Evolutionary conservation across 768 basidiomycete species (phyloP), one percentile per base, ranked within the genome.

Genomic region (Inosperma sp.): DNA sequence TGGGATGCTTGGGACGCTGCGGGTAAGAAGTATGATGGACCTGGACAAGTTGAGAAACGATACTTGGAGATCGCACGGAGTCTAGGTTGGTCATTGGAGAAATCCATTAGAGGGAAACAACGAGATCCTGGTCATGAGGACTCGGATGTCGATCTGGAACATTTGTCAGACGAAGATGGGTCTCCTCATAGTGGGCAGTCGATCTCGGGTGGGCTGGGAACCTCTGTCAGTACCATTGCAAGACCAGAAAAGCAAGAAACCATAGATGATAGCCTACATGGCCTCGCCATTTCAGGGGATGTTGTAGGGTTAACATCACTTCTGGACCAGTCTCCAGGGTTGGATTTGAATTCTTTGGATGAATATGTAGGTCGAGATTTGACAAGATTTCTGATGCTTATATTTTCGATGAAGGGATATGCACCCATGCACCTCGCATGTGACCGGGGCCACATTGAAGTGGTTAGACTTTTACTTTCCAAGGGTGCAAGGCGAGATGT

Each of bases 401-500:
- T 47, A 52, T 51, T 46, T 23, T 30, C 21, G 23, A 17, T 54
- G 16, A 59, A 96, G 93, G 93, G 90, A 29, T 93, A 92, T 64
- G 89, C 92, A 0, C 77, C 93, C 7, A 68, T 96, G 16, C 93
- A 96, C 59, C 74, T 94, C 0, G 93, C 93, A 4, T 81, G 84
- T 22, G 93, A 96, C 65, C 74, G 93, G 60, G 93, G 93, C 1
- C 75, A 82, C 59, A 48, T 71, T 6, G 70, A 73, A 0, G 68
- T 79, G 3, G 85, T 87, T 2, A 67, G 74, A 55, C 49, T 82
- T 4, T 66, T 96, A 33, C 62, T 93, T 16, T 58, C 71, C 17
- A 70, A 72, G 44, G 90, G 88, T 4, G 92, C 86, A 5, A 80
- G 91, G 58, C 64, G 60, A 36, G 65, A 67, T 26, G 68, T 87